These are phyloP conservation scores for Fusarium keratoplasticum DNA, from an alignment of 2,329 filamentous ascomycete genomes.

Conservation along the genomic window DNA sequence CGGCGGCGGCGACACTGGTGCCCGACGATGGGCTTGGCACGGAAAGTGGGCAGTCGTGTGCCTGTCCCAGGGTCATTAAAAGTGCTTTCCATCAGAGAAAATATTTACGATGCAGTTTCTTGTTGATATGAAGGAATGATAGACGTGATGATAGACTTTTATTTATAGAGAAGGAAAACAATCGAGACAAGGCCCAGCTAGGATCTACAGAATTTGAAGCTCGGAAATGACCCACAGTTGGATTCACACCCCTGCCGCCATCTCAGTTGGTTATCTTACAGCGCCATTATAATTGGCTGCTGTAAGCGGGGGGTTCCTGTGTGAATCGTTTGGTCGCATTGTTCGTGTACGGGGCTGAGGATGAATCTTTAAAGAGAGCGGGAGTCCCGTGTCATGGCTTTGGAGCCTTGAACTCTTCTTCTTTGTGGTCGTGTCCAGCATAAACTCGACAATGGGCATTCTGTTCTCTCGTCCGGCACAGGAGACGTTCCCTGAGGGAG, in stretches of 20 bases:
- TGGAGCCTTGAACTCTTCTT: not conserved
- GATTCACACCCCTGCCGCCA: not conserved
- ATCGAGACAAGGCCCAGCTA: not conserved
- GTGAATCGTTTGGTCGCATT: not conserved
- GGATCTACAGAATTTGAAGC: not conserved
- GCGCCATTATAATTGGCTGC: too few species aligned
- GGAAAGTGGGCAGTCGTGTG: constrained; percentile 96
- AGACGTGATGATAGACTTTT: constrained; percentile 23
- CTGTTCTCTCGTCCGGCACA: constrained; percentile 26
- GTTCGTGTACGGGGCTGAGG: not conserved
- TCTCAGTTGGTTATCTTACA: not conserved
- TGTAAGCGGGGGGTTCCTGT: too few species aligned
- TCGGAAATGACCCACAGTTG: constrained; percentile 5
- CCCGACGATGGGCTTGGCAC: constrained; percentile 92
- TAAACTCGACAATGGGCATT: constrained; percentile 19
- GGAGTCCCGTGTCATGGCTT: not conserved
- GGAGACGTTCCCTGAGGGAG: constrained; percentile 5
- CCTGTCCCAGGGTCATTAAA: constrained; percentile 50
- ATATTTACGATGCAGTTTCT: not conserved
- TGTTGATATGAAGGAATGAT: constrained; percentile 25
- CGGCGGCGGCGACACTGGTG: constrained; percentile 76
- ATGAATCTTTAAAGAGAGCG: not conserved
- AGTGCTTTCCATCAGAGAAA: not conserved
- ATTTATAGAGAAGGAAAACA: constrained; percentile 11
- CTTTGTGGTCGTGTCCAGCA: not conserved